These are phyloP conservation scores for Russula ochroleuca DNA, from an alignment of 768 basidiomycete genomes.

Conservation along the genomic window DNA sequence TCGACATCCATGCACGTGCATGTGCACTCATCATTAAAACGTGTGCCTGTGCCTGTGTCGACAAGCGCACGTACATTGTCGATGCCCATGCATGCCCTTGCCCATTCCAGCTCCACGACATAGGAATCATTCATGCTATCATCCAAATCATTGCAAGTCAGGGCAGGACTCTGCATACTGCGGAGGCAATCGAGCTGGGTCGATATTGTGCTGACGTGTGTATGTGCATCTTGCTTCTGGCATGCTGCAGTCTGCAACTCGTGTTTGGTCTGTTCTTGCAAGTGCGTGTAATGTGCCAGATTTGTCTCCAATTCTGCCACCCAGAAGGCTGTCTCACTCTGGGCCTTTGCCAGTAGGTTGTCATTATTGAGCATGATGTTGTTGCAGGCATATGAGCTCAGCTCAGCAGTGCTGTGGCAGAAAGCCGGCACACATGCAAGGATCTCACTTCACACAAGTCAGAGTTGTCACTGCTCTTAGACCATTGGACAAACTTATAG, in stretches of 20 bases:
- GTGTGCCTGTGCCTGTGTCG: no score
- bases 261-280: constrained; percentile 70
- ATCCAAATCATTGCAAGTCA: constrained; percentile 36
- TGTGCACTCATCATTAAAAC: no score
- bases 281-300: constrained; percentile 65
- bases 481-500: no score
- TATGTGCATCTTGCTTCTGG: constrained; percentile 70
- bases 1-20: no score
- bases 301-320: constrained; percentile 73
- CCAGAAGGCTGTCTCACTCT: constrained; percentile 38
- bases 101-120: constrained; percentile 62
- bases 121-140: constrained; percentile 39
- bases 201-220: constrained; percentile 58
- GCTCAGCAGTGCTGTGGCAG: no score
- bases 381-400: no score
- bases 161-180: constrained; percentile 51
- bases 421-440: no score
- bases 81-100: no score
- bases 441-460: no score
- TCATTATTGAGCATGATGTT: constrained; percentile 78
- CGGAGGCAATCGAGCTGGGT: constrained; percentile 63
- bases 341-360: constrained; percentile 47
- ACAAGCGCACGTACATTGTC: no score
- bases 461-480: no score
- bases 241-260: constrained; percentile 64